Base-by-base conservation (phyloP, 441 rosid species). In the Pelargonium citronellum region DNA sequence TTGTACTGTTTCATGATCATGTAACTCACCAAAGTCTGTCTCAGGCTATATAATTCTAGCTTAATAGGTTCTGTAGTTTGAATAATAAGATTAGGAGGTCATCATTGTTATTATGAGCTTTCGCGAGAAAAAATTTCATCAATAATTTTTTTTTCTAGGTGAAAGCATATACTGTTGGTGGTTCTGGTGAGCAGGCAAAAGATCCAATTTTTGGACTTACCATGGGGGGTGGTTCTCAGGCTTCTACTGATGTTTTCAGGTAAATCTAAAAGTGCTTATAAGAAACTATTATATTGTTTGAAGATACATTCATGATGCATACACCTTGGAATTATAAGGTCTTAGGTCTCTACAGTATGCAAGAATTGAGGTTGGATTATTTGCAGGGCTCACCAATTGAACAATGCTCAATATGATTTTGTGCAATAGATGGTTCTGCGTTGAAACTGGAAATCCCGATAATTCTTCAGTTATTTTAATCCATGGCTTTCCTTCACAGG, bases 401-500 rank as follows among this genome's bases (percentile, higher is more conserved):
- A 86, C 79, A 80, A 79, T 86, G 86, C 87, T 84, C 79, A 78
- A 71, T 80, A 78, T 84, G 83, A 76, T 79, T 86, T 85, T 88
- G 86, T 87, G 80, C 81, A 79, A 80, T 85, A 93, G 98, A 91
- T 93, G 97, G 98, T 89, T 93, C 74, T 88, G 85, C 78, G 85
- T 89, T 9, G 95, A 91, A 79, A 86, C 82, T 10, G 97, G 97
- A 66, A 87, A 71, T 68, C 71, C 75, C 44, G 83, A 81, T 61
- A 84, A 82, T 69, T 91, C 83, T 72, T 72, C 87, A 5, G 89
- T 91, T 69, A 74, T 93, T 62, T 77, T 93, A 73, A 80, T 93
- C 27, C 96, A 93, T 70, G 97, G 96, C 74, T 85, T 93, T 72
- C 98, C 96, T 73, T 93, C 96, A 61, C 96, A 91, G 86, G 97